These are phyloP conservation scores for Thelonectria olida DNA, from an alignment of 2,329 filamentous ascomycete species.

Conservation along the genomic window DNA sequence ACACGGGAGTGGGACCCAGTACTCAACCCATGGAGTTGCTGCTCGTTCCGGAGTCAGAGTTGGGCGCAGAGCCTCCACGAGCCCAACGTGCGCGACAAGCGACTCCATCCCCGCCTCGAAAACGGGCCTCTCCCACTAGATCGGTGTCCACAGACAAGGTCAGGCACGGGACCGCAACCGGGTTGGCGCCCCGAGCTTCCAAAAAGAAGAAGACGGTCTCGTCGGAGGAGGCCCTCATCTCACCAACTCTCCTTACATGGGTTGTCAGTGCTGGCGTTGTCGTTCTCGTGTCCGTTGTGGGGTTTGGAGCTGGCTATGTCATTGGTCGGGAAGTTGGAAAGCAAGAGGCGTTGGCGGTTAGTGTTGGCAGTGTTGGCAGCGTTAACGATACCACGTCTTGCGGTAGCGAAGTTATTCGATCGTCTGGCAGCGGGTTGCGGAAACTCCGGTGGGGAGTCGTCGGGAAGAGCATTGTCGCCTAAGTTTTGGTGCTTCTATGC, in stretches of 20 bases:
- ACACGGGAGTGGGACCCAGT: conserved; percentile 54
- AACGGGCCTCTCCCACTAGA: conserved; percentile 42
- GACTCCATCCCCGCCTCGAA: conserved; percentile 35
- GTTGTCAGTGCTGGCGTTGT: conserved; percentile 74
- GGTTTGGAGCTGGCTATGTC: conserved; percentile 75
- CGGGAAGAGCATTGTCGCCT: conserved; percentile 60
- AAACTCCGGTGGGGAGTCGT: conserved; percentile 65
- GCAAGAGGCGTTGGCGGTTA: conserved; percentile 62
- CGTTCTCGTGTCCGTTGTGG: conserved; percentile 73
- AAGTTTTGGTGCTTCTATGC: conserved; percentile 29
- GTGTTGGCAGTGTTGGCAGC: conserved; percentile 48
- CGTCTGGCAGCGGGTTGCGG: conserved; percentile 60
- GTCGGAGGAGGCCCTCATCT: conserved; percentile 56
- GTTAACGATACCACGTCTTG: conserved; percentile 60
- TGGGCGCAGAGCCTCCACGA: conserved; percentile 52
- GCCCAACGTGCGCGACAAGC: conserved; percentile 33
- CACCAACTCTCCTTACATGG: conserved; percentile 70
- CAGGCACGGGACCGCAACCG: conserved; percentile 57
- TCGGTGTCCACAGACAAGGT: conserved; percentile 52
- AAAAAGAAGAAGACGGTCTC: conserved; percentile 68
- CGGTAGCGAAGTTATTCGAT: conserved; percentile 62
- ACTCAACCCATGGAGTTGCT: conserved; percentile 66
- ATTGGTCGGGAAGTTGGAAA: conserved; percentile 73
- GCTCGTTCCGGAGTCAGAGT: conserved; percentile 68
- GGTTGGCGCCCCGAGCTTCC: conserved; percentile 55